phyloP scores from a whole-genome alignment of 441 rosid genomes.

The Sinapis alba region DNA sequence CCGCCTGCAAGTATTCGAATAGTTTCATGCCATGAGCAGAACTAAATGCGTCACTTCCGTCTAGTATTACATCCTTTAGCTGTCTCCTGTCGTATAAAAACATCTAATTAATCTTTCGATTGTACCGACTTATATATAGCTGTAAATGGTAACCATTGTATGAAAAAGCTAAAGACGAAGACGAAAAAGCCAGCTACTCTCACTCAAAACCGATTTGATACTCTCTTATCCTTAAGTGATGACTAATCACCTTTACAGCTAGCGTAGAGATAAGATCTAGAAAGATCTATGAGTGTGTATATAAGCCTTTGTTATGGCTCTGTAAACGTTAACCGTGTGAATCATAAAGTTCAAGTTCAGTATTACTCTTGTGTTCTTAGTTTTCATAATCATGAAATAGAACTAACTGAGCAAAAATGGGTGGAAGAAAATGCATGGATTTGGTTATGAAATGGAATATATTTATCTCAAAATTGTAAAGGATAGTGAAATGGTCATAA shows the following conservation, averaged over 20 bases:
- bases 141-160: neutral
- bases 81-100: neutral
- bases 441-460: neutral
- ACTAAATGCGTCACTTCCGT: neutral
- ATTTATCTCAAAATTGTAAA: neutral
- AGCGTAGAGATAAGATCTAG: no score
- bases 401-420: neutral
- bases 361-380: no score
- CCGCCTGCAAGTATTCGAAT: neutral
- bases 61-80: neutral
- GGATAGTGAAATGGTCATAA: neutral
- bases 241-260: no score
- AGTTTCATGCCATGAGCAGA: neutral
- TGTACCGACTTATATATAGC: neutral
- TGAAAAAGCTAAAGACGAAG: no score
- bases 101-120: neutral
- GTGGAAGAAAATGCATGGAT: neutral
- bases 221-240: no score
- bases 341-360: no score
- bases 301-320: no score
- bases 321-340: no score
- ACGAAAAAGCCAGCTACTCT: no score
- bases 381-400: no score
- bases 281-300: no score
- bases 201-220: no score